Percentiles rank a stretch among this genome's conserved stretches.
These are phyloP conservation scores for Dothistroma septosporum DNA, from an alignment of 2,329 filamentous ascomycete genomes.

Conservation along the genomic window DNA sequence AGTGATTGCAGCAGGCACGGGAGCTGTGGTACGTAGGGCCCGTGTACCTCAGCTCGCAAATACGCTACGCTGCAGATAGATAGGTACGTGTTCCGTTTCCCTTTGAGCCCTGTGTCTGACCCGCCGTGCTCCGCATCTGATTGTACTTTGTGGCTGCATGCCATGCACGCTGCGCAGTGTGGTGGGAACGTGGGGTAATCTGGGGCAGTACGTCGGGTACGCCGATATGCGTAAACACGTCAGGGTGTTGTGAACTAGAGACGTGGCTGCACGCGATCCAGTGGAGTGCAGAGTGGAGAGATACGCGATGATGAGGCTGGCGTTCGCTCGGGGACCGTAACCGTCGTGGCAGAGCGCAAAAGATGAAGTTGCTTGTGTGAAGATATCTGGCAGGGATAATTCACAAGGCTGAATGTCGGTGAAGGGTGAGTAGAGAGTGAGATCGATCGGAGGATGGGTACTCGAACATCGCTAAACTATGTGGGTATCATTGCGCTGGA, in stretches of 20 bases:
- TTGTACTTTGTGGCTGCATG: neutral
- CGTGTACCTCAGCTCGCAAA: neutral
- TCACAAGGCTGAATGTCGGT: neutral
- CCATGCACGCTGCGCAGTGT: neutral
- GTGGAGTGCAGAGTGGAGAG: constrained; percentile 3
- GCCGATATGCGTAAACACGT: neutral
- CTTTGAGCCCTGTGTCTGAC: neutral
- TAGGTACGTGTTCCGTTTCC: neutral
- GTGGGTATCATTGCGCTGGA: constrained; percentile 19
- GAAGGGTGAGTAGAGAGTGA: neutral
- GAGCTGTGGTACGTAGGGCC: neutral
- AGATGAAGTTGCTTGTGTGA: neutral
- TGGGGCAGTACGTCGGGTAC: neutral
- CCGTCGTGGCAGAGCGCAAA: constrained; percentile 3
- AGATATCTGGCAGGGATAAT: neutral
- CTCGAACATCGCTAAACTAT: neutral
- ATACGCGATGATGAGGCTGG: constrained; percentile 7
- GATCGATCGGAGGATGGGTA: neutral
- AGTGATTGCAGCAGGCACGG: neutral
- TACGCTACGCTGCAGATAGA: neutral
- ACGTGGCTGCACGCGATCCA: neutral
- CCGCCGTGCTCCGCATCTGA: neutral
- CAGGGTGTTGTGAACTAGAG: neutral
- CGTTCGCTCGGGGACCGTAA: neutral
- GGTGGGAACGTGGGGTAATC: constrained; percentile 1